Percentiles rank a stretch among this genome's conserved stretches.
phyloP scores from a whole-genome alignment of 2,329 filamentous ascomycete species.

The Alternaria alternata region DNA sequence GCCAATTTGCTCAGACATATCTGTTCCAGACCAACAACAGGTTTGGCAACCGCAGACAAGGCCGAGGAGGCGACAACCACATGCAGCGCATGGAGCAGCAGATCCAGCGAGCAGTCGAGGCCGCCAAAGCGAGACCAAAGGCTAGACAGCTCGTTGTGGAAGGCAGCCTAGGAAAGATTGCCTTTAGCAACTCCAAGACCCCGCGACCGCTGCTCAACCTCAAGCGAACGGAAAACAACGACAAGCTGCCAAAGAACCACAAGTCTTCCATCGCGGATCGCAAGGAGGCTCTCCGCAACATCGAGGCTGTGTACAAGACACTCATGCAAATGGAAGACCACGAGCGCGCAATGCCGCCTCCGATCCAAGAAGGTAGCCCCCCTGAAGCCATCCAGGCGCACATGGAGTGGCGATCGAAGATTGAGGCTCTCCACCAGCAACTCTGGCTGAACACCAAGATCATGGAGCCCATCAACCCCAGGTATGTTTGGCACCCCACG shows the following conservation, averaged over 20 bases:
- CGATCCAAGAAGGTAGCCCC: conserved; percentile 68
- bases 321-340: conserved; percentile 96
- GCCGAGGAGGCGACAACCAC: conserved; percentile 90
- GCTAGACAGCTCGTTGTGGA: conserved; percentile 97
- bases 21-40: conserved; percentile 92
- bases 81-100: conserved; percentile 99
- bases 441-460: conserved; percentile 91
- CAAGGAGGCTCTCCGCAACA: conserved; percentile 83
- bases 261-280: conserved; percentile 71
- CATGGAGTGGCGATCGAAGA: conserved; percentile 78
- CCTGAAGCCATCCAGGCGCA: conserved; percentile 75
- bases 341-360: conserved; percentile 79
- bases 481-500: conserved; percentile 47
- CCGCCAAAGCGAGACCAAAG: conserved; percentile 96
- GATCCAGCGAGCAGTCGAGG: conserved; percentile 95
- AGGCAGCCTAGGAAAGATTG: conserved; percentile 95
- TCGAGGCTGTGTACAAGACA: conserved; percentile 86
- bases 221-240: conserved; percentile 79
- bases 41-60: conserved; percentile 77
- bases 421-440: conserved; percentile 75
- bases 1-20: conserved; percentile 97
- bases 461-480: conserved; percentile 80
- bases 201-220: conserved; percentile 95
- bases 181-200: conserved; percentile 98
- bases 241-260: conserved; percentile 53